Conservation (phyloP, 495 filamentous ascomycete genomes). For the Aspergillus egyptiacus region DNA sequence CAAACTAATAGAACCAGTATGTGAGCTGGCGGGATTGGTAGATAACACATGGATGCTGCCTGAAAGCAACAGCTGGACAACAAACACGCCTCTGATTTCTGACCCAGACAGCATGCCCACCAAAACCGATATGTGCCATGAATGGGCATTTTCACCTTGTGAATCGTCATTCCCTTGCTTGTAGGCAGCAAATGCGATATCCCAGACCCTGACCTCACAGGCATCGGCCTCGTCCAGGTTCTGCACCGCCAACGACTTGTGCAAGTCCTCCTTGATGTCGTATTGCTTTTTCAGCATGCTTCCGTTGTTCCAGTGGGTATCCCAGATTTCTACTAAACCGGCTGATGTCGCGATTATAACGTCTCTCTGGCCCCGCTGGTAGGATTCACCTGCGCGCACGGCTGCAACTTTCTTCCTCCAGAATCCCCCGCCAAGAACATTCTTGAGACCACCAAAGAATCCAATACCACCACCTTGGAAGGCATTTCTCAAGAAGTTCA, state of each 20-base stretch:
- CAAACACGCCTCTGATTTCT: constrained; percentile 21
- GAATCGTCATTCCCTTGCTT: constrained; percentile 16
- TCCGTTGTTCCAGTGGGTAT: constrained; percentile 74
- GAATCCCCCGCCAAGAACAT: constrained; percentile 57
- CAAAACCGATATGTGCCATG: constrained; percentile 31
- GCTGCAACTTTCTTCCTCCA: constrained; percentile 72
- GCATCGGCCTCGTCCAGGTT: constrained; percentile 26
- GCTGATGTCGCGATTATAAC: constrained; percentile 68
- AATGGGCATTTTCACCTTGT: constrained; percentile 18
- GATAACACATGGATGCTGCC: constrained; percentile 27
- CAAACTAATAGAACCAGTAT: constrained; percentile 21
- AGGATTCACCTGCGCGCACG: constrained; percentile 60
- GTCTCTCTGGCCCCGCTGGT: constrained; percentile 75
- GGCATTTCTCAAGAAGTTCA: constrained; percentile 63
- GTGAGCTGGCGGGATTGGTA: constrained; percentile 10
- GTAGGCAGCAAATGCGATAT: constrained; percentile 28
- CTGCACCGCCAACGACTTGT: constrained; percentile 16
- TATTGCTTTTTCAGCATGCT: constrained; percentile 48
- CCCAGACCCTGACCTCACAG: constrained; percentile 30
- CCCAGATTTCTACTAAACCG: constrained; percentile 76
- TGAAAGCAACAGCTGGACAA: constrained; percentile 27
- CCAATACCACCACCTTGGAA: constrained; percentile 45
- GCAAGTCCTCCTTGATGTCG: constrained; percentile 41
- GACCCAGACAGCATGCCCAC: constrained; percentile 18
- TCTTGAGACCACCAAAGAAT: constrained; percentile 71